Evolutionary conservation across 495 filamentous ascomycete species (phyloP), one percentile per base, ranked within the genome.

Genomic region (Pyrenula massariospora): DNA sequence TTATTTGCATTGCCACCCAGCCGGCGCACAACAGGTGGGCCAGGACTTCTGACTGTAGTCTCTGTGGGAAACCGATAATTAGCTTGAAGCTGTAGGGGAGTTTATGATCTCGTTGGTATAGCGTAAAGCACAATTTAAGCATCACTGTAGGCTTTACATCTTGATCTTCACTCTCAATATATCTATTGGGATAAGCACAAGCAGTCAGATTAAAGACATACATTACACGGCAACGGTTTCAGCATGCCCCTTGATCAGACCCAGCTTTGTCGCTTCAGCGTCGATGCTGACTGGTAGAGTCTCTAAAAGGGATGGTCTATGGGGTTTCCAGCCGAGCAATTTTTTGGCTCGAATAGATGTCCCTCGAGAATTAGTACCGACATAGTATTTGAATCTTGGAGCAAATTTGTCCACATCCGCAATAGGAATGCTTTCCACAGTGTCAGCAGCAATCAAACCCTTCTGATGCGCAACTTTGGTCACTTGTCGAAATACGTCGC

Each of bases 391-490:
- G 8, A 20, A 20, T 12, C 54, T 57, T 2, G 11, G 54, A 11
- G 54, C 36, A 10, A 63, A 63, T 10, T 25, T 24, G 12, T 36
- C 57, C 10, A 63, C 20, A 10, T 63, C 57, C 1, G 59, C 60
- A 10, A 54, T 49, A n/a, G 47, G 59, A 48, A 63, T 24, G 1
- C 54, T 60, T 11, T 67, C 67, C 11, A 85, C 76, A 42, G 78
- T 74, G 1, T 80, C 73, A 11, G 76, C 77, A 20, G 80, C 66
- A 51, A 90, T 78, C 49, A 84, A 78, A 1, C 83, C 82, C 68
- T 84, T 79, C 59, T 81, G 77, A 51, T 80, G 73, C 3, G 85
- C 84, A 61, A 77, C 76, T 55, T 78, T 66, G 0, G 82, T 86
- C 58, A 93, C 69, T 21, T 68, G 65, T 24, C 73, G 73, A 42